Evolutionary conservation across 2,329 filamentous ascomycete genomes (phyloP), one percentile per base, ranked within the genome.

Genomic region (Orbilia ellipsospora): DNA sequence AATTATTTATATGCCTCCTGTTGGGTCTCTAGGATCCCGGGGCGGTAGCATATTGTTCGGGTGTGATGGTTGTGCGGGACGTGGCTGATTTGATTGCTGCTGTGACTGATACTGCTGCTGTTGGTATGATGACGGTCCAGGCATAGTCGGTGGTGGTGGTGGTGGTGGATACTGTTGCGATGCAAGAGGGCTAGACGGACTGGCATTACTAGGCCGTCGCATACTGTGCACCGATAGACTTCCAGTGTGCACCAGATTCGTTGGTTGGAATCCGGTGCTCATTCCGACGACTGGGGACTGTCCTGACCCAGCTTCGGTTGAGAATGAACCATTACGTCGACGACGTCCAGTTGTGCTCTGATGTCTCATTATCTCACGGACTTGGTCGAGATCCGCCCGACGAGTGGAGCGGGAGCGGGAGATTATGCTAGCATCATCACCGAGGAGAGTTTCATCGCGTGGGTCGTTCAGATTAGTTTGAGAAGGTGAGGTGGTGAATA

Each of bases 391-490:
- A 50, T 73, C 26, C 20, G 44, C 23, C 60, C 44, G 60, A 6
- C 31, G 23, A 64, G 56, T 76, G 55, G 64, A 77, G 70, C 73
- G 79, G 82, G 52, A 84, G 82, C 77, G 72, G 45, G 72, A 75
- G 36, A 75, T 60, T 18, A 69, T 55, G 20, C 72, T 75, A 42
- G 51, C 72, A 44, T 69, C 72, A 18, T 75, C 72, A 87, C 87
- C 80, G 88, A 91, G 4, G 82, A 82, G 0, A 1, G 59, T 78
- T 31, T 77, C 65, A 56, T 64, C 72, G 64, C 55, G 67, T 60
- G 57, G 76, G 40, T 70, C 75, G 40, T 60, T 69, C 42, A 75
- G 50, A 42, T 60, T 66, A 4, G 72, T 69, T 36, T 69, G 64
- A 26, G 72, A 75, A 36, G 72, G 72, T 7, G 72, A 69, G 18